phyloP scores from a whole-genome alignment of 2,329 filamentous ascomycete species.

The Diaporthe batatas region DNA sequence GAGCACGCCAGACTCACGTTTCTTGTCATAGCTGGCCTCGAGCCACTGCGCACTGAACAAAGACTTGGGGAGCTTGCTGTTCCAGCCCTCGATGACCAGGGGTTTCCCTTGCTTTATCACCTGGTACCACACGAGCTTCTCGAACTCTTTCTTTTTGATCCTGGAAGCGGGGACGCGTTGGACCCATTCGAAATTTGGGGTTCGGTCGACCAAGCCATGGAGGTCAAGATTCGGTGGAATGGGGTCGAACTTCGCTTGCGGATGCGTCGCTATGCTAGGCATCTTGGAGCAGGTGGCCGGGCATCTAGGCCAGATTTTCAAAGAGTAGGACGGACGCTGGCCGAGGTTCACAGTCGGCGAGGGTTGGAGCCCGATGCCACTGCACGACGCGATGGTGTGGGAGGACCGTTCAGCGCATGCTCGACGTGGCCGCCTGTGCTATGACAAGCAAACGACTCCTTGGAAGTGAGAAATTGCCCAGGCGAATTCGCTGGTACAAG shows the following conservation, averaged over 20 bases:
- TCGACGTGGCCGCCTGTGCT: not conserved
- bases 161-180: constrained; percentile 83
- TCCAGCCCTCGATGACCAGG: constrained; percentile 90
- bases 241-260: constrained; percentile 91
- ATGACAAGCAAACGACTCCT: not conserved
- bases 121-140: constrained; percentile 85
- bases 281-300: constrained; percentile 62
- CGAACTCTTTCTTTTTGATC: constrained; percentile 84
- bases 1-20: constrained; percentile 67
- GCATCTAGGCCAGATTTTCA: not conserved
- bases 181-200: constrained; percentile 89
- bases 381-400: constrained; percentile 21
- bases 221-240: constrained; percentile 89
- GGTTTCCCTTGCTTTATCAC: constrained; percentile 89
- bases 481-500: not conserved
- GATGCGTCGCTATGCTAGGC: constrained; percentile 77
- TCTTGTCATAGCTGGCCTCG: constrained; percentile 81
- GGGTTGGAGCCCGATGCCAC: constrained; percentile 21
- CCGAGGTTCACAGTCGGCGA: not conserved
- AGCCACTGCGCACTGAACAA: constrained; percentile 89
- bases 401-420: constrained; percentile 32
- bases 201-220: constrained; percentile 78
- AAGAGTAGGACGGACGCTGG: not conserved
- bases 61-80: constrained; percentile 78
- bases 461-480: not conserved